Conservation (phyloP, 2,329 filamentous ascomycete species). For the Venturia aucupariae region DNA sequence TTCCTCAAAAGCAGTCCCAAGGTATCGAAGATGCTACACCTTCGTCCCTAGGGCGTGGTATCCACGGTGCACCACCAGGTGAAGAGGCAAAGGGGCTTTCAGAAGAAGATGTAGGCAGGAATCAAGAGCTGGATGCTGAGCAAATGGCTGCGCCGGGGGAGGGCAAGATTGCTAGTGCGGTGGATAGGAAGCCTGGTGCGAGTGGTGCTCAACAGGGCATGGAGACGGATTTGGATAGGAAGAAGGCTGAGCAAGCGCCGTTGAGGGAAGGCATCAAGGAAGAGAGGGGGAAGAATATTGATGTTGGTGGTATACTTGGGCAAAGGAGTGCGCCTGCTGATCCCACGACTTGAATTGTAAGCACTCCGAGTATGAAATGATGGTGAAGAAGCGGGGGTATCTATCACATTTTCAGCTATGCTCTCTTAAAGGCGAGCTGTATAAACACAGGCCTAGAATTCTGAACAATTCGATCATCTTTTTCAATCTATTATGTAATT, state of each 20-base stretch:
- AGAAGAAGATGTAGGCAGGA: conserved; percentile 33
- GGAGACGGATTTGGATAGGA: conserved; percentile 39
- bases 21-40: conserved; percentile 28
- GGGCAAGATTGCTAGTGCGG: conserved; percentile 34
- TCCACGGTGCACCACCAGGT: conserved; percentile 35
- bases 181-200: conserved; percentile 29
- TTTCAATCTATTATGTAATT: too few relatives aligned
- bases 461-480: too few relatives aligned
- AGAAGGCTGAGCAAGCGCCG: conserved; percentile 41
- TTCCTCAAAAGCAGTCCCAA: conserved; percentile 29
- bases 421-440: too few relatives aligned
- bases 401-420: too few relatives aligned
- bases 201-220: conserved; percentile 30
- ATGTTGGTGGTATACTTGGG: conserved; percentile 34
- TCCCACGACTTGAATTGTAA: conserved; percentile 12
- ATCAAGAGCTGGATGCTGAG: conserved; percentile 37
- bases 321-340: conserved; percentile 39
- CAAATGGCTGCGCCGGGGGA: conserved; percentile 42
- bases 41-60: conserved; percentile 32
- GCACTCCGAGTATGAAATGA: background rate
- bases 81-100: conserved; percentile 34
- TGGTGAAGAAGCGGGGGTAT: background rate
- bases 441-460: too few relatives aligned
- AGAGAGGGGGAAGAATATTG: conserved; percentile 27
- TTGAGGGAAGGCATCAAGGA: conserved; percentile 32